Base-by-base conservation (phyloP, 1,284 basidiomycete genomes). In the Chondrostereum purpureum region DNA sequence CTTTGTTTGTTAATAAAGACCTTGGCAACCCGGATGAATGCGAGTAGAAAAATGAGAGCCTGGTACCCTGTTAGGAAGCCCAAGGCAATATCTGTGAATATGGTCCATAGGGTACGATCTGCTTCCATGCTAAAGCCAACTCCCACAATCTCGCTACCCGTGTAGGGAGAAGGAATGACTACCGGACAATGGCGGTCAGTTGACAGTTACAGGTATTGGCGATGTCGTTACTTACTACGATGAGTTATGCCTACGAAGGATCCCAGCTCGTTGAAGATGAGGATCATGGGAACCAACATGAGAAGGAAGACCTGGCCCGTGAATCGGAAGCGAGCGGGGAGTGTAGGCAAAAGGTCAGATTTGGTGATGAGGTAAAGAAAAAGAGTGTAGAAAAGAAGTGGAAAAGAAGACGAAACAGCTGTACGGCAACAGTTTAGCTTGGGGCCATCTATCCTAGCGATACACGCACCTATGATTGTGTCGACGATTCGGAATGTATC, bases 231-330 rank as follows among this genome's bases (percentile, higher is more conserved):
- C 75, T 55, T 54, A 84, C 50, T 12, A 34, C 83, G 60, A 43
- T 78, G 73, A 5, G 67, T 64, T 21, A 79, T 69, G 42, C 80
- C 79, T 23, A 81, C 53, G 52, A 88, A 83, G 1, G 84, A 84
- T 11, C 74, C 75, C 17, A 83, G 58, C 50, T 77, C 77, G 56
- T 81, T 81, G 50, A 73, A 58, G 6, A 65, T 60, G 45, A 83
- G 46, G 45, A 83, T 70, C 22, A 70, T 54, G 6, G 81, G 78
- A 43, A 31, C 74, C 50, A 77, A 73, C 13, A 73, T 48, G 17
- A 79, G 49, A 5, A 85, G 61, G 4, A 70, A 57, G 43, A 70
- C 62, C 54, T 67, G 71, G 5, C 70, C 59, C 44, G 75, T 58
- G n/a, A 57, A 61, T 44, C 68, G 71, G 44, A 78, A 61, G 6